Evolutionary conservation across 2,329 filamentous ascomycete species (phyloP), one percentile per base, ranked within the genome.

Genomic region (Penicillium sp.): DNA sequence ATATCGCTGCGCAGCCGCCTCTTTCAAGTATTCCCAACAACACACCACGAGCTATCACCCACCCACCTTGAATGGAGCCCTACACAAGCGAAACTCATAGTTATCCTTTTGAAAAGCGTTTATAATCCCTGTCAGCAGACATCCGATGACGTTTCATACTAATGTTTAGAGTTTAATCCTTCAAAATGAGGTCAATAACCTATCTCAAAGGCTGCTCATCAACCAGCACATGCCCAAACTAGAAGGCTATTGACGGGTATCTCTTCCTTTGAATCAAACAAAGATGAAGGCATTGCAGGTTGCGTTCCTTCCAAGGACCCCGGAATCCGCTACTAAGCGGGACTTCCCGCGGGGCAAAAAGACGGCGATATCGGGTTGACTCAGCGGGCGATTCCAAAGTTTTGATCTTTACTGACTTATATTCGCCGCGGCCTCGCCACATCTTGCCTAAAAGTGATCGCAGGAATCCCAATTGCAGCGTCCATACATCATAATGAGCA

Each of bases 331-430:
- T 48, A 51, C 51, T 66, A 67, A 67, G 64, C 64, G 65, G 60
- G 47, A 36, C 21, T 65, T 65, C 57, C 65, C 61, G 64, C 52
- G 61, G 60, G 58, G 54, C 52, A 62, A 65, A 65, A 61, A 58
- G 52, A 60, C 46, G 53, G 69, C 70, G 70, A 71, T 70, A 70
- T 71, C 69, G 70, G 68, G 60, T 66, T 66, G 65, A 67, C 57
- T 67, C 65, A 67, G 64, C 63, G 53, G 49, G 41, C 48, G 41
- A 61, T 46, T 27, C 23, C 25, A 44, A 44, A n/a, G 41, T 44
- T 50, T 45, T 57, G 34, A 50, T 59, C 44, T 47, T 41, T 36
- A 55, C 53, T 43, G 36, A 49, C 21, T 27, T 47, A 38, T 52
- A 49, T 47, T 50, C 49, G 33, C 50, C 45, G 34, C 36, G 19